Base-by-base conservation (phyloP, 2,329 filamentous ascomycete genomes). In the Podosphaera xanthii region DNA sequence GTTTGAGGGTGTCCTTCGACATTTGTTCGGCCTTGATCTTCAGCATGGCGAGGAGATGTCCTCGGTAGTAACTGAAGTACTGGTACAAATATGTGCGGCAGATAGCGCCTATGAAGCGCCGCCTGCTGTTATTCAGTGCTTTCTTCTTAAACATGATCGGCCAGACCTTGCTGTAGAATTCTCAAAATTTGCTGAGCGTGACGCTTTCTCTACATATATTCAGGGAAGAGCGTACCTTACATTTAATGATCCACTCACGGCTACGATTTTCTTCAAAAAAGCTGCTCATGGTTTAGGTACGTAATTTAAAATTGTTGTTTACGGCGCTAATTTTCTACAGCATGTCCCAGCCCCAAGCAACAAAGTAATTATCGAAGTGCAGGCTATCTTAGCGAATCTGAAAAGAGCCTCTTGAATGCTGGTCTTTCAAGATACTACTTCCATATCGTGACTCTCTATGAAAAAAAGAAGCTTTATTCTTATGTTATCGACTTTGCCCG, bases 361-460 rank as follows among this genome's bases (percentile, higher is more conserved):
- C 59, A 59, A 9, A 58, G 58, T 40, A 74, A 78, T 56, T 73
- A 75, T 22, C 78, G 81, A 62, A 83, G 79, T 65, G 75, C 77
- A 50, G 80, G 81, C 7, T 77, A 95, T 12, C 76, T 97, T 31
- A 82, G 86, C 59, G 81, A 87, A 33, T 81, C 83, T 1, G 87
- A 95, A 64, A 84, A 83, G 75, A 78, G 77, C 40, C 71, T 80
- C 4, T 70, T 84, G 33, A 79, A 89, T 67, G 80, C 80, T 59
- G 92, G 91, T 1, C 76, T 90, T 48, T 79, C 87, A 4, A 82
- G 80, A 62, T 98, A 96, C 72, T 94, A 94, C 70, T 81, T 84
- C 49, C 92, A 98, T 69, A 79, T 97, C 57, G 79, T 90, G 10
- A 77, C 81, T 30, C 76, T 98, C 1, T 97, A 86, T 67, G 90